A percentile compares a stretch with the other conserved stretches of the same genome.
These are phyloP conservation scores for Tetragonia tetragonoides DNA, from an alignment of 148 eudicot genomes.

Conservation along the genomic window DNA sequence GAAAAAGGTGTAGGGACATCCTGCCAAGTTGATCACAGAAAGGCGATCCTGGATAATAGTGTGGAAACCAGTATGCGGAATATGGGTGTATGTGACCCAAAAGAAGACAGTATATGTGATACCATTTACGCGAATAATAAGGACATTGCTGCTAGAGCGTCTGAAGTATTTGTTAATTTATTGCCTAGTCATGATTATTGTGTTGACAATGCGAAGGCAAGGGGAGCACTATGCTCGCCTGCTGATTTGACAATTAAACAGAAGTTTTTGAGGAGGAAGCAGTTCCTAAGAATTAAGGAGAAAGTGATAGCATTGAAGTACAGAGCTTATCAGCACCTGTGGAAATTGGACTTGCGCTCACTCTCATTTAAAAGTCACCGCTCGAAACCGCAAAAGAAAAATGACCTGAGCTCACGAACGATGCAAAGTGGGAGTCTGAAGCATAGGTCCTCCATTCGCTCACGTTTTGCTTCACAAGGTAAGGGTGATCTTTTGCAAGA, in stretches of 20 bases:
- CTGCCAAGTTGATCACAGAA: slow-evolving; percentile 27
- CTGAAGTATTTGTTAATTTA: slow-evolving; percentile 48
- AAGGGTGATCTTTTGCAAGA: not conserved
- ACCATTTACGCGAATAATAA: slow-evolving; percentile 54
- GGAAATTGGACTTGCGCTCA: slow-evolving; percentile 73
- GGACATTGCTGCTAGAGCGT: slow-evolving; percentile 50
- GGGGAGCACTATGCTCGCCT: slow-evolving; percentile 22
- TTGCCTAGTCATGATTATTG: slow-evolving; percentile 35
- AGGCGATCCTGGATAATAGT: slow-evolving; percentile 4
- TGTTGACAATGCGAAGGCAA: slow-evolving; percentile 17
- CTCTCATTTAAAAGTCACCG: slow-evolving; percentile 51
- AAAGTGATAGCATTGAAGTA: slow-evolving; percentile 61
- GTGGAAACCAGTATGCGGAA: not conserved
- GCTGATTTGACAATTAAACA: slow-evolving; percentile 38
- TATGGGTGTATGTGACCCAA: slow-evolving; percentile 12
- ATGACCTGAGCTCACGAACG: slow-evolving; percentile 42
- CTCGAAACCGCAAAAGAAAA: slow-evolving; percentile 59
- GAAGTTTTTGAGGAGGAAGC: slow-evolving; percentile 52
- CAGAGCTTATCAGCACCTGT: slow-evolving; percentile 60
- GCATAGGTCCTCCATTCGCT: slow-evolving; percentile 55
- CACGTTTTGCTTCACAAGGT: slow-evolving; percentile 62
- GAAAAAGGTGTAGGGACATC: slow-evolving; percentile 28
- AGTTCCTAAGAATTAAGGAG: slow-evolving; percentile 55
- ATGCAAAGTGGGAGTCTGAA: slow-evolving; percentile 43
- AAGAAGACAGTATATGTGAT: slow-evolving; percentile 31